Base-by-base conservation (phyloP, 257 asterid species). In the Solanum tarapatanum region DNA sequence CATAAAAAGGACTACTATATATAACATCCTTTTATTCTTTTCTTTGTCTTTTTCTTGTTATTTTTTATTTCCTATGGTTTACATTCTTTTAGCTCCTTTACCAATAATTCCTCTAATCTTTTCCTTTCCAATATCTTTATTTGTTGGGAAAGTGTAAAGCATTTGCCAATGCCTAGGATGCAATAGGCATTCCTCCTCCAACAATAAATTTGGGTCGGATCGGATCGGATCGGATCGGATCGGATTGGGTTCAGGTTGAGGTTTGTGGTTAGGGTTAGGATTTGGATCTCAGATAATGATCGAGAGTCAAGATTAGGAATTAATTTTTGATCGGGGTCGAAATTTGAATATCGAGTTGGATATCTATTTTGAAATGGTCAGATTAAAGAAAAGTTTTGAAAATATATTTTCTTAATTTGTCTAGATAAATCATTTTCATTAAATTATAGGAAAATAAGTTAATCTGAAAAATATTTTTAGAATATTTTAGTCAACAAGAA, bases 81-180 rank as follows among this genome's bases (percentile, higher is more conserved):
- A 83, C 89, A 70, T 73, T 87, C 83, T 82, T 87, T 79, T 45
- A 79, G 66, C 24, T 80, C 39, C n/a, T 80, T 45, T 80, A 26
- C 24, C 28, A 28, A 79, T 79, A 41, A 41, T 77, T 77, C 24
- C 35, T 41, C 36, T 26, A 12, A 43, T 43, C 9, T 24, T 43
- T 43, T 77, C 4, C n/a, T 24, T 41, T 41, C 62, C 87, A 88
- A 84, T 76, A 72, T 70, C 35, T 87, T 88, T 43, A 11, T 43
- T 43, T 84, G 90, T 84, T 90, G 90, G 88, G 86, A 90, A 90
- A 90, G 89, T 60, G 64, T 85, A 91, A 90, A 91, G 87, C 91
- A 43, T 14, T 55, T 43, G 24, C 8, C 3, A 0, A 43, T 43
- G 84, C 64, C 37, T 79, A 26, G 39, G 84, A 79, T 55, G n/a